These are phyloP conservation scores for Rhizoclosmatium globosum DNA, from an alignment of 192 early-diverging fungal genomes.

Conservation along the genomic window DNA sequence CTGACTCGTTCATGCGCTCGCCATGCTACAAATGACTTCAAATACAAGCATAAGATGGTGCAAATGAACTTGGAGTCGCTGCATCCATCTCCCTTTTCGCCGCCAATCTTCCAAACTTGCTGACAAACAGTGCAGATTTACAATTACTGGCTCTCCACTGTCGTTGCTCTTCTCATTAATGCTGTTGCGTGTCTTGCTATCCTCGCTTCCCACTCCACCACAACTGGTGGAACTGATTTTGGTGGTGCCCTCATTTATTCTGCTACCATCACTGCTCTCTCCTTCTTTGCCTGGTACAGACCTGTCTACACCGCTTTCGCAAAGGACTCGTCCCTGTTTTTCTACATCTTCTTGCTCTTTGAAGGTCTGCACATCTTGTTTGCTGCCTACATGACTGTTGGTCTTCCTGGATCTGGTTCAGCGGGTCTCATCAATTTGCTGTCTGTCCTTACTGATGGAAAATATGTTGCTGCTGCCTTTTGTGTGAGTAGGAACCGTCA, in stretches of 20 bases:
- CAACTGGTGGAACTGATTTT: conserved; percentile 37
- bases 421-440: conserved; percentile 85
- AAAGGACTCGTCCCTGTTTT: conserved; percentile 88
- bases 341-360: conserved; percentile 86
- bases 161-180: conserved; percentile 77
- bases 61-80: too few relatives aligned
- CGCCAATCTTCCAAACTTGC: background rate
- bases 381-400: conserved; percentile 85
- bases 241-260: conserved; percentile 18
- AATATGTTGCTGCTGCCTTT: conserved; percentile 42
- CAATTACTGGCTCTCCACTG: conserved; percentile 77
- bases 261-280: conserved; percentile 77
- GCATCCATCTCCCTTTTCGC: too few relatives aligned
- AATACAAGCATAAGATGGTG: too few relatives aligned
- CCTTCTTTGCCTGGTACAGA: conserved; percentile 89
- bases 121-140: conserved; percentile 58
- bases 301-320: conserved; percentile 88
- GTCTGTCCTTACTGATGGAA: conserved; percentile 61
- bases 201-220: conserved; percentile 69
- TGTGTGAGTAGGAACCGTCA: background rate
- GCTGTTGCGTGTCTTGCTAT: conserved; percentile 80
- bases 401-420: conserved; percentile 82
- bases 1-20: too few relatives aligned
- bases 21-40: too few relatives aligned
- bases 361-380: conserved; percentile 85